Evolutionary conservation across 2,329 filamentous ascomycete species (phyloP).

Genomic region (Mycosphaerella arachidis): DNA sequence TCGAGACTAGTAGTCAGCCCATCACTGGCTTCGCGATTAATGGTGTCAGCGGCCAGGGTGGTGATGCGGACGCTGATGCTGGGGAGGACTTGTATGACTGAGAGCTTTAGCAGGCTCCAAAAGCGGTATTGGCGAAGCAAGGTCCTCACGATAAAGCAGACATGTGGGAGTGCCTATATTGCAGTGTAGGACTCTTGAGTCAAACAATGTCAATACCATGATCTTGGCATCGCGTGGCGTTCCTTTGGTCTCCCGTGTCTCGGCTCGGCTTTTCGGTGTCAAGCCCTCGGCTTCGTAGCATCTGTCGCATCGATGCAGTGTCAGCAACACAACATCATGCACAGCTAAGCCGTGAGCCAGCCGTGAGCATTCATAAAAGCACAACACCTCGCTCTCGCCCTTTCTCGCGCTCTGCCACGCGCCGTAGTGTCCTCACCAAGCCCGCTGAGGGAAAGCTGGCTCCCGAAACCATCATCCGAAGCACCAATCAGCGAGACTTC

Average conservation of each 20-base stretch:
- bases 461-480: conserved; percentile 3
- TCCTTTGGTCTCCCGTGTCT: background rate
- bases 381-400: background rate
- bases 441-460: background rate
- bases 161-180: background rate
- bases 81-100: conserved; percentile 43
- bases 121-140: background rate
- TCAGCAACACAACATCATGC: too few species aligned
- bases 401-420: background rate
- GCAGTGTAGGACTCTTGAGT: too few species aligned
- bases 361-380: too few species aligned
- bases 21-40: background rate
- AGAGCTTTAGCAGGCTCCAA: background rate
- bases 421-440: too few species aligned
- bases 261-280: background rate
- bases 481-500: conserved; percentile 10
- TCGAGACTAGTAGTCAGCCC: conserved; percentile 27
- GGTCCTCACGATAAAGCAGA: background rate
- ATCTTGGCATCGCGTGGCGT: too few species aligned
- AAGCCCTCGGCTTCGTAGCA: background rate
- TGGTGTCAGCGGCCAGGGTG: conserved; percentile 35
- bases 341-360: too few species aligned
- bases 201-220: too few species aligned
- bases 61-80: conserved; percentile 22
- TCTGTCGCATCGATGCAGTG: background rate